These are phyloP conservation scores for Limonium bicolor DNA, from an alignment of 148 eudicot species.

Conservation along the genomic window DNA sequence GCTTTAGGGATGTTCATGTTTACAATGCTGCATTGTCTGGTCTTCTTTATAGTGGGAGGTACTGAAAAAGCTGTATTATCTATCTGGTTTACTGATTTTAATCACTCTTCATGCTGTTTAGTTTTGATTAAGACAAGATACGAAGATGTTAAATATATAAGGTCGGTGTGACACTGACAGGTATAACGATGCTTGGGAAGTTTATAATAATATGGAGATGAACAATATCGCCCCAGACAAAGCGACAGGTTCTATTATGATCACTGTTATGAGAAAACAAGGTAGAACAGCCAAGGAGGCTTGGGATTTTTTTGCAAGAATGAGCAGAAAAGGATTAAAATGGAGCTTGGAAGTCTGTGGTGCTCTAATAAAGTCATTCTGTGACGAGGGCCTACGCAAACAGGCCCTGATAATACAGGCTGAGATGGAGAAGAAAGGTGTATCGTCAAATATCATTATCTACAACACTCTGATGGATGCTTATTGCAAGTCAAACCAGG, in stretches of 20 bases:
- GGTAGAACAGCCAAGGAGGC: conserved; percentile 80
- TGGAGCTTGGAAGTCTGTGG: conserved; percentile 77
- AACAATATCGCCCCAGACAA: conserved; percentile 64
- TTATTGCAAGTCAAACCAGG: conserved; percentile 45
- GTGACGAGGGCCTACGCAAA: conserved; percentile 69
- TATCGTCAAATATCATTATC: conserved; percentile 55
- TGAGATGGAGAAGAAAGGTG: conserved; percentile 88
- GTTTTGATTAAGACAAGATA: too few species aligned
- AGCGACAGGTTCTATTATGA: conserved; percentile 78
- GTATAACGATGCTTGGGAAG: conserved; percentile 69
- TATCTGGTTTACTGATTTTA: neutral
- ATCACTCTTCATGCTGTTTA: too few species aligned
- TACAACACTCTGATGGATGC: conserved; percentile 84
- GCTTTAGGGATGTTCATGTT: conserved; percentile 62
- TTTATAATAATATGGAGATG: conserved; percentile 55
- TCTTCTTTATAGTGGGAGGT: conserved; percentile 58
- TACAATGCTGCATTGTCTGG: conserved; percentile 84
- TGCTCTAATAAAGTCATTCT: conserved; percentile 75
- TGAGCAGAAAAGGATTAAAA: conserved; percentile 61
- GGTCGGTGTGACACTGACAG: conserved; percentile 19
- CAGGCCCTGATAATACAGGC: conserved; percentile 83
- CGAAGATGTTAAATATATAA: neutral
- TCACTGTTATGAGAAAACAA: conserved; percentile 66
- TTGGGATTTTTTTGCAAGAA: conserved; percentile 63
- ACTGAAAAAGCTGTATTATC: neutral